These are phyloP conservation scores for Teunomyces cretensis DNA, from an alignment of 805 yeast species.

Conservation along the genomic window DNA sequence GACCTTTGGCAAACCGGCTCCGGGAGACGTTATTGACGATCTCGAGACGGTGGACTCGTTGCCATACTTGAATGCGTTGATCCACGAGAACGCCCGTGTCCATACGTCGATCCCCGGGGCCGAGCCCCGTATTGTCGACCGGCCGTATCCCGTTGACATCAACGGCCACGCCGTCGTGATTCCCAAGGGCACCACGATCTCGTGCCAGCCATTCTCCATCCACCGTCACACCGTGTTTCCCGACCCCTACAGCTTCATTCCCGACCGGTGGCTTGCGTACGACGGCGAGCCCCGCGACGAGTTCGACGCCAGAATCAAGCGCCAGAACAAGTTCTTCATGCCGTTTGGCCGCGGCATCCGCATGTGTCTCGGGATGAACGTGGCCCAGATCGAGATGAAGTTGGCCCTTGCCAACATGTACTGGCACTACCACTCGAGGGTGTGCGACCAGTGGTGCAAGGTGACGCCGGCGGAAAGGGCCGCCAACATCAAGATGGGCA, in stretches of 20 bases:
- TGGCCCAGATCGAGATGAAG: slow-evolving; percentile 68
- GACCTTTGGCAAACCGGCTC: slow-evolving; percentile 31
- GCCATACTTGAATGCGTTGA: slow-evolving; percentile 59
- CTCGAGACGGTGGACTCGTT: slow-evolving; percentile 50
- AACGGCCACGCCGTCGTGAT: slow-evolving; percentile 22
- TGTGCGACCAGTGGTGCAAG: slow-evolving; percentile 47
- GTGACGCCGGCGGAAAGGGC: slow-evolving; percentile 16
- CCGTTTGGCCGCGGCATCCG: slow-evolving; percentile 73
- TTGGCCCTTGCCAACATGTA: slow-evolving; percentile 53
- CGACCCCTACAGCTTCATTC: slow-evolving; percentile 51
- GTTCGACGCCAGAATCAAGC: slow-evolving; percentile 35
- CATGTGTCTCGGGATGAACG: slow-evolving; percentile 72
- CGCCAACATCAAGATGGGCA: slow-evolving; percentile 15
- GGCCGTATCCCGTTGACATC: slow-evolving; percentile 22
- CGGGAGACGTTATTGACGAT: slow-evolving; percentile 19
- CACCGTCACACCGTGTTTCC: slow-evolving; percentile 59
- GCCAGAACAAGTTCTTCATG: slow-evolving; percentile 55
- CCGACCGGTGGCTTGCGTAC: slow-evolving; percentile 60
- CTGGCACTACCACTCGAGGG: slow-evolving; percentile 43
- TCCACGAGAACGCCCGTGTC: slow-evolving; percentile 59
- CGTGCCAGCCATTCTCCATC: slow-evolving; percentile 65
- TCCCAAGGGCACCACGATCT: slow-evolving; percentile 56
- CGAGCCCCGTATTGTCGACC: slow-evolving; percentile 56
- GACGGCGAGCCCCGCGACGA: slow-evolving; percentile 30
- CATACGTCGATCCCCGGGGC: slow-evolving; percentile 75